A percentile compares a stretch with the other conserved stretches of the same genome.
Conservation (phyloP, 2,329 filamentous ascomycete species). For the Daldinia sp. region DNA sequence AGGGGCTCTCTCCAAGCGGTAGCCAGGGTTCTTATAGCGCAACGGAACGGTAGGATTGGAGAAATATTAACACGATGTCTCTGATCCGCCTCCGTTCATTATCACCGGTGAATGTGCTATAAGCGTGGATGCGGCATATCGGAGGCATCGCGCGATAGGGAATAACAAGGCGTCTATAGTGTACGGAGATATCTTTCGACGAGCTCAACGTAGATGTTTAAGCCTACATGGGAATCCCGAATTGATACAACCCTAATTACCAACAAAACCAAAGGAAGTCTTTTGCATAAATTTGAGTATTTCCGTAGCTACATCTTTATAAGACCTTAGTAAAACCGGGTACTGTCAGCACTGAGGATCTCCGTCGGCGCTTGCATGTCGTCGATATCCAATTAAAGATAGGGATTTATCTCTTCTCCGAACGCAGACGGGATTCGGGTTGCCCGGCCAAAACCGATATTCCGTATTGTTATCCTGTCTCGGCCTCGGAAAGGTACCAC, state of each 20-base stretch:
- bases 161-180: not conserved
- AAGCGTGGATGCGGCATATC: not conserved
- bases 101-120: not conserved
- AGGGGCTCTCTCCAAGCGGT: not conserved
- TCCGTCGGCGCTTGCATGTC: not conserved
- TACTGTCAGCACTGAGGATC: not conserved
- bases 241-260: not conserved
- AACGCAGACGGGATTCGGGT: not conserved
- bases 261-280: no score
- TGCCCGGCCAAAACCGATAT: not conserved
- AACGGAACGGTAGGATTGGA: not conserved
- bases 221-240: not conserved
- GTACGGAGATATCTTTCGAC: not conserved
- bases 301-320: not conserved
- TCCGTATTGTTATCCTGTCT: not conserved
- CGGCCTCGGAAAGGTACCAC: not conserved
- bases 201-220: not conserved
- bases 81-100: not conserved
- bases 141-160: not conserved
- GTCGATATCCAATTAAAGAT: not conserved
- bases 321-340: not conserved
- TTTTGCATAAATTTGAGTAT: not conserved
- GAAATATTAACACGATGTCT: not conserved
- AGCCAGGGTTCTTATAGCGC: not conserved
- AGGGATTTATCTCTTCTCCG: not conserved